Evolutionary conservation across 371 early-diverging fungal species (phyloP).

Genomic region (Rhizopus sp.): DNA sequence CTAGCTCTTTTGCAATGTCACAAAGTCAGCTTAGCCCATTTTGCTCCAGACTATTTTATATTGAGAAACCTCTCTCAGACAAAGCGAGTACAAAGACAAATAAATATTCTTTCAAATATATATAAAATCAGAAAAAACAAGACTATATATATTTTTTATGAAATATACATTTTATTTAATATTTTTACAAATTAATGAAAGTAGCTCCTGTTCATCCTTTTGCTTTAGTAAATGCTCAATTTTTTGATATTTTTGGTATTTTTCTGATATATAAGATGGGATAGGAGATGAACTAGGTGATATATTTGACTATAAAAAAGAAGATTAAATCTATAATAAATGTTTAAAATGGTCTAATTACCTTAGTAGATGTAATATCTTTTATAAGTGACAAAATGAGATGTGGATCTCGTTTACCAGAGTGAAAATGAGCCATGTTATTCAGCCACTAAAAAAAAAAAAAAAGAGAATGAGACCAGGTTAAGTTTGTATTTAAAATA

Average conservation of each 20-base stretch:
- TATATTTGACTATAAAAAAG: background rate
- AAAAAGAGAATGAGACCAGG: too few species aligned
- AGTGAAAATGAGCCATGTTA: background rate
- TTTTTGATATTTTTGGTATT: background rate
- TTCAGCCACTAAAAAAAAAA: background rate
- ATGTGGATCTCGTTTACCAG: background rate
- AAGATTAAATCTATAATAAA: background rate
- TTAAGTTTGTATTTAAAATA: background rate
- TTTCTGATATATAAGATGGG: background rate
- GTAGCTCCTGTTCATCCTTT: background rate
- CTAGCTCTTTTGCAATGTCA: too few species aligned
- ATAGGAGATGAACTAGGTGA: background rate
- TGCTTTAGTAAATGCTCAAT: constrained; percentile 3
- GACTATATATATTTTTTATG: too few species aligned
- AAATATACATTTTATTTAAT: too few species aligned
- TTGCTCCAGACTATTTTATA: too few species aligned
- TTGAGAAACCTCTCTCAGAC: too few species aligned
- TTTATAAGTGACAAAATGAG: background rate
- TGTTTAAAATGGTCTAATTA: background rate
- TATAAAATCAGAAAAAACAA: too few species aligned
- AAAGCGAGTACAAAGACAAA: too few species aligned
- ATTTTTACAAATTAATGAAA: background rate
- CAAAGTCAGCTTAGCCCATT: too few species aligned
- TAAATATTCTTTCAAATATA: too few species aligned
- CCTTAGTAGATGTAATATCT: background rate